Conservation (phyloP, 23 red algal genomes). For the Gracilaria vermiculophylla region DNA sequence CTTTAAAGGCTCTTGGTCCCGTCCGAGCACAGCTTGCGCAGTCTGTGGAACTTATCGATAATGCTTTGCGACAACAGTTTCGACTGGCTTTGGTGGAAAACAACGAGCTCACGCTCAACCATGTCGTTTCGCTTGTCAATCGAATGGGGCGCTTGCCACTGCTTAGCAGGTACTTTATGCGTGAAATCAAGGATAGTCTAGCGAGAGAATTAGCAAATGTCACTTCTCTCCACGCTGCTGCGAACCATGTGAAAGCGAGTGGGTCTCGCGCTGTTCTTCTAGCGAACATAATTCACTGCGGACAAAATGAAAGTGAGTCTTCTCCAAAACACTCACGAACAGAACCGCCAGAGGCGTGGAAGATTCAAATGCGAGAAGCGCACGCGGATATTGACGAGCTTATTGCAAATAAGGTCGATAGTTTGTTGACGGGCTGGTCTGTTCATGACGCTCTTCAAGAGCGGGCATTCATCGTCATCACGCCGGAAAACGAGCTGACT, state of each 20-base stretch:
- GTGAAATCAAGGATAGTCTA: conserved; percentile 34
- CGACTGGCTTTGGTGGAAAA: conserved; percentile 16
- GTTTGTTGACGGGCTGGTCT: conserved; percentile 7
- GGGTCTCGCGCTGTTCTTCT: conserved; percentile 28
- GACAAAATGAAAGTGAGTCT: neutral
- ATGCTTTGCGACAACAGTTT: conserved; percentile 35
- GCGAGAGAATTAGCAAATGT: conserved; percentile 22
- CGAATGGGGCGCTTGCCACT: conserved; percentile 38
- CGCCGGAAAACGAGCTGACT: neutral
- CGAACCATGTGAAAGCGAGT: conserved; percentile 10
- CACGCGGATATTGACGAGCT: conserved; percentile 46
- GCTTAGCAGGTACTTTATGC: conserved; percentile 49
- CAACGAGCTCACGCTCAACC: conserved; percentile 19
- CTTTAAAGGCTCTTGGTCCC: conserved; percentile 8
- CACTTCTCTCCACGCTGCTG: conserved; percentile 2
- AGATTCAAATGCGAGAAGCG: conserved; percentile 22
- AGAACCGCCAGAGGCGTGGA: neutral
- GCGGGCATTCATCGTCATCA: conserved; percentile 34
- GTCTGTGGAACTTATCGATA: conserved; percentile 52
- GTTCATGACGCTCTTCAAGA: neutral
- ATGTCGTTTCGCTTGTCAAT: conserved; percentile 43
- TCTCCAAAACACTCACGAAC: neutral
- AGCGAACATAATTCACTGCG: conserved; percentile 13
- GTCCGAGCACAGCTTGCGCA: conserved; percentile 22
- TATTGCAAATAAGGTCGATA: conserved; percentile 17